Conservation (phyloP, 768 basidiomycete species). For the Cantharellus anzutake region DNA sequence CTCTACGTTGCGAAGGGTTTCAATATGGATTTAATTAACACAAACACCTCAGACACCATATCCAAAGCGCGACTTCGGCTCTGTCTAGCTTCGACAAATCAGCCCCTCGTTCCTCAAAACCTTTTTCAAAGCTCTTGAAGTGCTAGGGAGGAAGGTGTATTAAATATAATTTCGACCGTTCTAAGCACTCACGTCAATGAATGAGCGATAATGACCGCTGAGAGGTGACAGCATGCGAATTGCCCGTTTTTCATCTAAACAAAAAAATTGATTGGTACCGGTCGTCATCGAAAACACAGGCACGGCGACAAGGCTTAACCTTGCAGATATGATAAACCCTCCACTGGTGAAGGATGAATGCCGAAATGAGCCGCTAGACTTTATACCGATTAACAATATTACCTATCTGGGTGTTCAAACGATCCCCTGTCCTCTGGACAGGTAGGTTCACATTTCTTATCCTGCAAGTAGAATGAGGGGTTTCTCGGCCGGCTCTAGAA, state of each 20-base stretch:
- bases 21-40: not conserved
- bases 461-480: slow-evolving; percentile 17
- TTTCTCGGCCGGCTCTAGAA: not conserved
- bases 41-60: slow-evolving; percentile 15
- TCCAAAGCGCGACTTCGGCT: slow-evolving; percentile 38
- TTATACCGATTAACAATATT: slow-evolving; percentile 50
- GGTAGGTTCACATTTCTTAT: slow-evolving; percentile 30
- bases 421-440: not conserved
- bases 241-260: slow-evolving; percentile 43
- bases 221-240: slow-evolving; percentile 42
- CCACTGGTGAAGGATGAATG: slow-evolving; percentile 40
- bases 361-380: slow-evolving; percentile 41
- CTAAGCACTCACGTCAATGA: slow-evolving; percentile 25
- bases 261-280: slow-evolving; percentile 11
- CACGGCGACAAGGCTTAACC: slow-evolving; percentile 21
- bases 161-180: not conserved
- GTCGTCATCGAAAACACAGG: slow-evolving; percentile 32
- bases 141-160: slow-evolving; percentile 22
- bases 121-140: slow-evolving; percentile 35
- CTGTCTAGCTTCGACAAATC: slow-evolving; percentile 41
- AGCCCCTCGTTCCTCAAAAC: slow-evolving; percentile 31
- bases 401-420: slow-evolving; percentile 17
- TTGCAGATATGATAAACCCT: slow-evolving; percentile 9
- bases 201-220: slow-evolving; percentile 49
- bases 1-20: not conserved